phyloP scores from a whole-genome alignment of 2,329 filamentous ascomycete genomes.

The Penicillium frequentans region DNA sequence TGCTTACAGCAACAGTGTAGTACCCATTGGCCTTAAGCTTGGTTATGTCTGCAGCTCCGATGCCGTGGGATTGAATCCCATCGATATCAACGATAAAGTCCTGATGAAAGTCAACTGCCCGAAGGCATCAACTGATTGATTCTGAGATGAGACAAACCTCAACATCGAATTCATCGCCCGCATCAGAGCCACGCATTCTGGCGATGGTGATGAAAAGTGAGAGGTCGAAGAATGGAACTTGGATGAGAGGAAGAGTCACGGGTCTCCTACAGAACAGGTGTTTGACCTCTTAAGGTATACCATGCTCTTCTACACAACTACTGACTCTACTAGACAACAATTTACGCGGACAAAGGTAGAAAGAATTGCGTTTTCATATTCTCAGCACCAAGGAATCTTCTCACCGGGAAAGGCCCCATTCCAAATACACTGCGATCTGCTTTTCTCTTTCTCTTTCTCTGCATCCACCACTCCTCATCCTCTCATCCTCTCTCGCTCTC shows the following conservation, averaged over 20 bases:
- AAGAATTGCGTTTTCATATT: slow-evolving; percentile 25
- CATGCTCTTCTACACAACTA: background rate
- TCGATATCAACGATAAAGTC: slow-evolving; percentile 66
- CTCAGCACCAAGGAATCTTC: slow-evolving; percentile 26
- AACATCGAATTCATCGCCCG: slow-evolving; percentile 53
- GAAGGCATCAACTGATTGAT: background rate
- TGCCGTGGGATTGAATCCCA: slow-evolving; percentile 64
- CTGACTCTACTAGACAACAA: background rate
- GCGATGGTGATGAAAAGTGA: background rate
- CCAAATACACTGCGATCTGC: slow-evolving; percentile 20
- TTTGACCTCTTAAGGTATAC: background rate
- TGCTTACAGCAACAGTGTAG: slow-evolving; percentile 61
- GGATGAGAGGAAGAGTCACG: slow-evolving; percentile 1
- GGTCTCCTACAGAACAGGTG: background rate
- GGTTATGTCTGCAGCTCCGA: slow-evolving; percentile 64
- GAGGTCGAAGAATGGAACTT: background rate
- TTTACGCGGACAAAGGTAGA: background rate
- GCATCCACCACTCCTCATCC: slow-evolving; percentile 30
- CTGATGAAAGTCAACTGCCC: slow-evolving; percentile 30
- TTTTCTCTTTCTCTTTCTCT: slow-evolving; percentile 20
- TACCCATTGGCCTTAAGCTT: slow-evolving; percentile 65
- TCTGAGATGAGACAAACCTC: slow-evolving; percentile 40
- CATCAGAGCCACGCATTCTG: slow-evolving; percentile 54
- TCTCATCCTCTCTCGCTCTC: slow-evolving; percentile 31
- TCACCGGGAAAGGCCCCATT: slow-evolving; percentile 16